phyloP scores from a whole-genome alignment of 169 alveolate genomes.

The Plasmodium vivax region DNA sequence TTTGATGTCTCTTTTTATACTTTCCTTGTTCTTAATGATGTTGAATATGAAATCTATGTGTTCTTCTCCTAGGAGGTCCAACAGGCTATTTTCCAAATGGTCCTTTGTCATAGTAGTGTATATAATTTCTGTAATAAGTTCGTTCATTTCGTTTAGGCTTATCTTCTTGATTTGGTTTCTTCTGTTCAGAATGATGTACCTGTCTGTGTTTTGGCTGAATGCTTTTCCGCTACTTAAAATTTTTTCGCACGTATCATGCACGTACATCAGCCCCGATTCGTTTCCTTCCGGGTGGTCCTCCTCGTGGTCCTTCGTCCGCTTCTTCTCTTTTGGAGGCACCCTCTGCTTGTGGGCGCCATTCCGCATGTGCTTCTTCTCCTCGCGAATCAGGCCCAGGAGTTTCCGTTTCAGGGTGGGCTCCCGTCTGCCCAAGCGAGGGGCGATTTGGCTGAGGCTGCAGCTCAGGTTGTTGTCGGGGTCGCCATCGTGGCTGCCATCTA shows the following conservation, averaged over 20 bases:
- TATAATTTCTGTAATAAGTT: slow-evolving; percentile 36
- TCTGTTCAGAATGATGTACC: slow-evolving; percentile 13
- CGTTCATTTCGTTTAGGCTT: slow-evolving; percentile 32
- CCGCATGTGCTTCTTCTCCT: background rate
- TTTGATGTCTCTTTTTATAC: slow-evolving; percentile 37
- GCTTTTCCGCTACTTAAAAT: slow-evolving; percentile 7
- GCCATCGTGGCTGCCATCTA: background rate
- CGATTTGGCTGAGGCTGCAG: background rate
- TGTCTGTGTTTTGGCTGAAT: background rate
- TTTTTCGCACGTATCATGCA: slow-evolving; percentile 23
- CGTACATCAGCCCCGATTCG: slow-evolving; percentile 47
- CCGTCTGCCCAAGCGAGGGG: background rate
- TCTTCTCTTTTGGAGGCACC: background rate
- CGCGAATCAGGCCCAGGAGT: slow-evolving; percentile 1
- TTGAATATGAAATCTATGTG: slow-evolving; percentile 41
- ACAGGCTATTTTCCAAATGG: slow-evolving; percentile 24
- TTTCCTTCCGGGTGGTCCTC: slow-evolving; percentile 2
- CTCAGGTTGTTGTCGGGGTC: background rate
- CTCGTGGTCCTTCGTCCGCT: background rate
- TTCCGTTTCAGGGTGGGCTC: background rate
- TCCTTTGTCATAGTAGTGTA: slow-evolving; percentile 17
- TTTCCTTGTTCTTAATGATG: slow-evolving; percentile 52
- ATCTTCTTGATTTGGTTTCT: slow-evolving; percentile 25
- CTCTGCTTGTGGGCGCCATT: background rate
- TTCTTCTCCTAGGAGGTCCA: slow-evolving; percentile 33